Percentiles rank a stretch among this genome's conserved stretches.
Conservation (phyloP, 1,139 yeast species). For the Geotrichum macrosporum region DNA sequence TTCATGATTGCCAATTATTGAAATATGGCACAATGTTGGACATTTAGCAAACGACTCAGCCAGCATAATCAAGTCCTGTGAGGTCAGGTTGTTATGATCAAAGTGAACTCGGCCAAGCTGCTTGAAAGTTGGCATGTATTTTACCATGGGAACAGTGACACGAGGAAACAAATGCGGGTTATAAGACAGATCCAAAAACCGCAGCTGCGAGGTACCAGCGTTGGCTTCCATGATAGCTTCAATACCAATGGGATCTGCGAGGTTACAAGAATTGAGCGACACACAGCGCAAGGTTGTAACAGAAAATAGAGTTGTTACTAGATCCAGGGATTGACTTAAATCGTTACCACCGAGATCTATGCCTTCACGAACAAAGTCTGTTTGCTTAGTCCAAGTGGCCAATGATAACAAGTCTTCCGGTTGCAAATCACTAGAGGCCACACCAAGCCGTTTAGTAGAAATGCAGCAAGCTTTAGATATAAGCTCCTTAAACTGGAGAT, state of each 20-base stretch:
- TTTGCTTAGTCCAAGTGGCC: slow-evolving; percentile 57
- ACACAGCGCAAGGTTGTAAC: slow-evolving; percentile 47
- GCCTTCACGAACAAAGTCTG: slow-evolving; percentile 61
- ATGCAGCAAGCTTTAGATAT: slow-evolving; percentile 51
- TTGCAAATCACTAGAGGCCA: slow-evolving; percentile 67
- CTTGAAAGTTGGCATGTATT: slow-evolving; percentile 60
- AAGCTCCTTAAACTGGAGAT: slow-evolving; percentile 45
- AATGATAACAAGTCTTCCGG: slow-evolving; percentile 52
- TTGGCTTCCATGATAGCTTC: slow-evolving; percentile 50
- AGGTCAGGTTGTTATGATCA: slow-evolving; percentile 63
- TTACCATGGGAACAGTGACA: slow-evolving; percentile 56
- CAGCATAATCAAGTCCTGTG: slow-evolving; percentile 60
- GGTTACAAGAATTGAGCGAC: slow-evolving; percentile 65
- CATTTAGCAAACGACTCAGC: slow-evolving; percentile 70
- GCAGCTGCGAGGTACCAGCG: slow-evolving; percentile 49
- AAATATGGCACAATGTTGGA: slow-evolving; percentile 66
- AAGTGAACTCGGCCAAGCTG: slow-evolving; percentile 69
- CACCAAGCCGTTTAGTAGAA: slow-evolving; percentile 65
- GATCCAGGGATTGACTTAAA: neutral
- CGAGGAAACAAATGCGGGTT: slow-evolving; percentile 71
- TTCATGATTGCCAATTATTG: slow-evolving; percentile 60
- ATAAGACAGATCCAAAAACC: slow-evolving; percentile 73
- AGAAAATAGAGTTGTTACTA: slow-evolving; percentile 23
- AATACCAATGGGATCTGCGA: slow-evolving; percentile 52
- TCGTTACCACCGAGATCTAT: slow-evolving; percentile 66